Percentiles rank a stretch among this genome's conserved stretches.
These are phyloP conservation scores for Diaporthe vexans DNA, from an alignment of 2,329 filamentous ascomycete genomes.

Conservation along the genomic window DNA sequence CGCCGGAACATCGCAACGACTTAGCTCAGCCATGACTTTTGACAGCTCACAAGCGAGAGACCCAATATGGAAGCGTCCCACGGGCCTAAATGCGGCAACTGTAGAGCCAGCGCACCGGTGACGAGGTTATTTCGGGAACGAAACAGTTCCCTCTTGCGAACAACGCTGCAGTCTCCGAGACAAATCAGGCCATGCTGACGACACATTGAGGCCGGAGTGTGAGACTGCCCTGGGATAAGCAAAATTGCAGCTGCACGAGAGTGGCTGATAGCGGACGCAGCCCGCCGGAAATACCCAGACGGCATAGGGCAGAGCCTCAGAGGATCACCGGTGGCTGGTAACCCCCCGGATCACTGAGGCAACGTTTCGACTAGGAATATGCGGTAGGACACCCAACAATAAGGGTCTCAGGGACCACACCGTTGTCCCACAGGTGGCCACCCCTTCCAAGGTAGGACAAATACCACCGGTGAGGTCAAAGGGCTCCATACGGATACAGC, in stretches of 20 bases:
- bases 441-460: constrained; percentile 7
- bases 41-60: constrained; percentile 38
- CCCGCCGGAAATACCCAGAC: constrained; percentile 12
- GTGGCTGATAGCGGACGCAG: constrained; percentile 21
- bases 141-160: constrained; percentile 9
- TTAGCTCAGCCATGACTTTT: constrained; percentile 33
- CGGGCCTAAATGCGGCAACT: background rate
- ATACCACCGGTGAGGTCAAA: background rate
- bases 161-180: constrained; percentile 22
- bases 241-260: constrained; percentile 4
- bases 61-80: constrained; percentile 23
- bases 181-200: constrained; percentile 18
- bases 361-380: constrained; percentile 12
- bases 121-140: constrained; percentile 9
- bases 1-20: constrained; percentile 32
- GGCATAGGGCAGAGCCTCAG: constrained; percentile 32
- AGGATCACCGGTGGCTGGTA: constrained; percentile 8
- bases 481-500: background rate
- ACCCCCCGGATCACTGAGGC: background rate
- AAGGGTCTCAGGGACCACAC: constrained; percentile 21
- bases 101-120: background rate
- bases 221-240: constrained; percentile 19
- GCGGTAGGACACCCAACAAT: constrained; percentile 20
- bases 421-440: constrained; percentile 18
- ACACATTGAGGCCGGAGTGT: constrained; percentile 5